Percentiles rank a stretch among this genome's conserved stretches.
These are phyloP conservation scores for Candida michaelii DNA, from an alignment of 805 yeast genomes.

Conservation along the genomic window DNA sequence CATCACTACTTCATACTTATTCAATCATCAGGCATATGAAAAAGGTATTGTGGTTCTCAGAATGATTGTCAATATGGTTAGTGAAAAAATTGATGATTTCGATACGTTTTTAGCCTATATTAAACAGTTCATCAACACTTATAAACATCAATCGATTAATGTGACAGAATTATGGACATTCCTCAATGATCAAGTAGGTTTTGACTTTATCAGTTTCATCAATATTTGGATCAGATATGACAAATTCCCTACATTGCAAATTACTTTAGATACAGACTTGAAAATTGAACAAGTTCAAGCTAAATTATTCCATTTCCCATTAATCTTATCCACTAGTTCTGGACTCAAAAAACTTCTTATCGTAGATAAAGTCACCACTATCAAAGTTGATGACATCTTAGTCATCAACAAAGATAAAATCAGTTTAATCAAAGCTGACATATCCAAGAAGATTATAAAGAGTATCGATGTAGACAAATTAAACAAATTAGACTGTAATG, in stretches of 20 bases:
- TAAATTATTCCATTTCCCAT: constrained; percentile 62
- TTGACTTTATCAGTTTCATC: constrained; percentile 51
- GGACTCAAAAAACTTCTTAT: constrained; percentile 14
- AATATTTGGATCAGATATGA: constrained; percentile 61
- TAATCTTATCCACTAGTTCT: constrained; percentile 38
- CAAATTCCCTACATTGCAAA: constrained; percentile 55
- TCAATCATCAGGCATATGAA: constrained; percentile 52
- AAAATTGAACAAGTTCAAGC: constrained; percentile 50
- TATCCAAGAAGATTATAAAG: constrained; percentile 14
- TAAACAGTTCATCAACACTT: constrained; percentile 22
- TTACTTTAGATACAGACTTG: constrained; percentile 14
- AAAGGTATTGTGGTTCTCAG: constrained; percentile 58
- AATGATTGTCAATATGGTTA: constrained; percentile 43
- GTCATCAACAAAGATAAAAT: constrained; percentile 13
- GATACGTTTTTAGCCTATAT: constrained; percentile 12
- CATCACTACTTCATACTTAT: constrained; percentile 41
- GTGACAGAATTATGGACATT: constrained; percentile 55
- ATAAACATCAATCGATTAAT: constrained; percentile 41
- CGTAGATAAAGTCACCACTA: constrained; percentile 11
- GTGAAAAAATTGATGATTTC: constrained; percentile 9
- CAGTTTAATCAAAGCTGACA: constrained; percentile 12
- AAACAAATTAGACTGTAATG: constrained; percentile 12
- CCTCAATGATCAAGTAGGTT: constrained; percentile 29
- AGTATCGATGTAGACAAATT: constrained; percentile 7
- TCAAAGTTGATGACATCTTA: constrained; percentile 9